Evolutionary conservation across 768 basidiomycete genomes (phyloP).

Genomic region (Imleria badia): DNA sequence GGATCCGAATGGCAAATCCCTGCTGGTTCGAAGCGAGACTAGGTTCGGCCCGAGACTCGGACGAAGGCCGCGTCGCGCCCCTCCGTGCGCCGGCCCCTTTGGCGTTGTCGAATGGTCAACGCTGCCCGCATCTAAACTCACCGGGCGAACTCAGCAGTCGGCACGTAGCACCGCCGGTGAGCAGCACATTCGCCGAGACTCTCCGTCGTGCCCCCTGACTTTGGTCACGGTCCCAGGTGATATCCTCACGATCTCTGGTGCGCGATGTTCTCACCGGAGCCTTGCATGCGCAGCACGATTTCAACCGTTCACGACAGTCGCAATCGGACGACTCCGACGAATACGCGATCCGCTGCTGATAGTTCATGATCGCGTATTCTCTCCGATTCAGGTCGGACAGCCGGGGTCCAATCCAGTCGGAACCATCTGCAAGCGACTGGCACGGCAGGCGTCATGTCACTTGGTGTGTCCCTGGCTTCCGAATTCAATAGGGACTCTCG

Average conservation of each 20-base stretch:
- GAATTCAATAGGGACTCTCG: background rate
- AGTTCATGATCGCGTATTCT: no score
- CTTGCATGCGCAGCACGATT: no score
- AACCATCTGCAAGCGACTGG: background rate
- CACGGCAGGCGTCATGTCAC: background rate
- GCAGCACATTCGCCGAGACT: background rate
- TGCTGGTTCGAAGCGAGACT: background rate
- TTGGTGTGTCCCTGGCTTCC: background rate
- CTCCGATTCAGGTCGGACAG: no score
- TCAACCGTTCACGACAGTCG: no score
- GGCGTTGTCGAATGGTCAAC: background rate
- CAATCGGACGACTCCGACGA: no score
- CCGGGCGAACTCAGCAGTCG: background rate
- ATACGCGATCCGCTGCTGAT: no score
- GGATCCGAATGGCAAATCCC: slow-evolving; percentile 1
- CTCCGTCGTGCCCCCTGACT: background rate
- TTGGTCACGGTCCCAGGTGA: no score
- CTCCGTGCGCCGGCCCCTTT: background rate
- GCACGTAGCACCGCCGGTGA: background rate
- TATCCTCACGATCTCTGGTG: no score
- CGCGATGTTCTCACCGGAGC: no score
- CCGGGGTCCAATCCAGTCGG: no score
- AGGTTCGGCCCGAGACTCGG: background rate
- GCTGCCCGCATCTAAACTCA: background rate
- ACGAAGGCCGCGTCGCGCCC: background rate